phyloP scores from a whole-genome alignment of 176 grass and related monocot genomes.

The Luzula sylvatica region DNA sequence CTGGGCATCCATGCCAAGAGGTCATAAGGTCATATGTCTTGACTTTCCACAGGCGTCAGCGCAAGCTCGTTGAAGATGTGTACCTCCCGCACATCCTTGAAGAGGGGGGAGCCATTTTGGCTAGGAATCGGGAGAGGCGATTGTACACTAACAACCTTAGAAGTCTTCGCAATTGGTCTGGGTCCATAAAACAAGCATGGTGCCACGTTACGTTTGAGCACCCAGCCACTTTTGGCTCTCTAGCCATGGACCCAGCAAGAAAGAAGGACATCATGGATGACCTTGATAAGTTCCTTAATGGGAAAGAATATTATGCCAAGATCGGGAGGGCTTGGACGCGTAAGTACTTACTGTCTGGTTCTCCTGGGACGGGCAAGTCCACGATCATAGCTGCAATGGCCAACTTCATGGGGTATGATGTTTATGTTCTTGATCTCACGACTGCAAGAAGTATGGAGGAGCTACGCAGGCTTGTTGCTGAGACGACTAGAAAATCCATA shows the following conservation, averaged over 20 bases:
- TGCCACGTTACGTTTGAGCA: slow-evolving; percentile 23
- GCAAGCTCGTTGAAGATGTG: not conserved
- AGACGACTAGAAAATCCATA: slow-evolving; percentile 12
- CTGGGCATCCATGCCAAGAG: not conserved
- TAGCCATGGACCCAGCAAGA: slow-evolving; percentile 14
- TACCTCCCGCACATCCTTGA: slow-evolving; percentile 6
- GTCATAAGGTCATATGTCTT: not conserved
- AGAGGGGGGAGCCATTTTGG: not conserved
- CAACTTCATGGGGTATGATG: slow-evolving; percentile 8
- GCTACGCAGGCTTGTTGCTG: slow-evolving; percentile 11
- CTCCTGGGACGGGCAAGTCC: slow-evolving; percentile 20
- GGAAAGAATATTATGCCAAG: slow-evolving; percentile 18
- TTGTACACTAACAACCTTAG: slow-evolving; percentile 9
- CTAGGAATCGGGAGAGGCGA: not conserved
- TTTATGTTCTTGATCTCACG: slow-evolving; percentile 13
- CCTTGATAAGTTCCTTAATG: not conserved
- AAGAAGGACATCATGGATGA: slow-evolving; percentile 12
- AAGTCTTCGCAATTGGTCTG: not conserved
- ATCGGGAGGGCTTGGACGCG: slow-evolving; percentile 23
- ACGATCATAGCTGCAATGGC: slow-evolving; percentile 14
- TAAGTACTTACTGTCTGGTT: slow-evolving; percentile 13
- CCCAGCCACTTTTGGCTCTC: slow-evolving; percentile 14
- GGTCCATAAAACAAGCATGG: not conserved
- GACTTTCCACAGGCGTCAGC: slow-evolving; percentile 16
- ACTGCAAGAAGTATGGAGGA: slow-evolving; percentile 8